Evolutionary conservation across 371 early-diverging fungal genomes (phyloP).

Genomic region (Actinomortierella ambigua): DNA sequence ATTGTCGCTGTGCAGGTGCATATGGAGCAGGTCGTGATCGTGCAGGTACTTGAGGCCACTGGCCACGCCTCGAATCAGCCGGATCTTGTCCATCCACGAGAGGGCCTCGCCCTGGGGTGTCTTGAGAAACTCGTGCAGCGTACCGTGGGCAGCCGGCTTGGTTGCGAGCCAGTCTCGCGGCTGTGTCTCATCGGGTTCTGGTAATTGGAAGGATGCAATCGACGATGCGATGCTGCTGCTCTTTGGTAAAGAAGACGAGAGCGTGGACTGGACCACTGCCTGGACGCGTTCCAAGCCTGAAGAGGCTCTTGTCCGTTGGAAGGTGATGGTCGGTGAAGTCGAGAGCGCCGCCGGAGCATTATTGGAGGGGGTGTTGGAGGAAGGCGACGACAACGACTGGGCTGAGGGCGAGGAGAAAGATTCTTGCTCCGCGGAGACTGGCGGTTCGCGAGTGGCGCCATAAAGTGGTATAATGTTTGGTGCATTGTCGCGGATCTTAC

Average conservation of each 20-base stretch:
- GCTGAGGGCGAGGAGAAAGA: too few relatives aligned
- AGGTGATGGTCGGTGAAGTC: too few relatives aligned
- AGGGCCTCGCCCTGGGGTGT: conserved; percentile 38
- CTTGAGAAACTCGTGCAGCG: conserved; percentile 37
- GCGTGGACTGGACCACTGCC: too few relatives aligned
- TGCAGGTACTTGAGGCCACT: conserved; percentile 32
- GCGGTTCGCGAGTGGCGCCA: conserved; percentile 41
- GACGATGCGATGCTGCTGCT: too few relatives aligned
- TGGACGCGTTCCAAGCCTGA: too few relatives aligned
- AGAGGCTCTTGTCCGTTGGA: too few relatives aligned
- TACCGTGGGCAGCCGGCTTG: conserved; percentile 38
- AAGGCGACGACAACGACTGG: too few relatives aligned
- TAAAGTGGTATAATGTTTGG: conserved; percentile 34
- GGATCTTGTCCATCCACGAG: conserved; percentile 41
- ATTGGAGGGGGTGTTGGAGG: too few relatives aligned
- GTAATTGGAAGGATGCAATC: neutral
- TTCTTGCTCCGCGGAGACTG: neutral
- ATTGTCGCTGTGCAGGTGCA: conserved; percentile 44
- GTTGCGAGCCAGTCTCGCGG: conserved; percentile 44
- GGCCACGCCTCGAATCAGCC: conserved; percentile 41
- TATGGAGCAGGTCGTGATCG: conserved; percentile 38
- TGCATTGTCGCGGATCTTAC: conserved; percentile 31
- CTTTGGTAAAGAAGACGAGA: too few relatives aligned
- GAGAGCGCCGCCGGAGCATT: too few relatives aligned
- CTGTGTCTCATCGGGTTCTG: neutral